Percentiles rank a stretch among this genome's conserved stretches.
Conservation (phyloP, 306 rosid genomes). For the Medicago arabica region DNA sequence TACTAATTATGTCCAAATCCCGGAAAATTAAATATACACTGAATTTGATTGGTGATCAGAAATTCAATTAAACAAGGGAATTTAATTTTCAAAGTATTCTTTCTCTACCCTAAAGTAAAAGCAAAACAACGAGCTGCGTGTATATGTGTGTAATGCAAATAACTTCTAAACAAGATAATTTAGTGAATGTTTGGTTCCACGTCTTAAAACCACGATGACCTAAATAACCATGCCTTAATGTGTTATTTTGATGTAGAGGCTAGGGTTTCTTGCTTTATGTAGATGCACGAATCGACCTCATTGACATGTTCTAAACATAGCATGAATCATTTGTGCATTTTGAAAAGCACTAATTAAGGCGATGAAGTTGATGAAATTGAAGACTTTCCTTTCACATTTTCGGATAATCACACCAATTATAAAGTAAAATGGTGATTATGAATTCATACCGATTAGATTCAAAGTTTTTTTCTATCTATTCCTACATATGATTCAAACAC, state of each 20-base stretch:
- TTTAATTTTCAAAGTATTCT: constrained; percentile 21
- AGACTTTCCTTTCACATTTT: not conserved
- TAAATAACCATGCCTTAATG: no score
- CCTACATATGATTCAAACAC: not conserved
- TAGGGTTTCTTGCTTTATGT: no score
- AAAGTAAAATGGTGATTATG: no score
- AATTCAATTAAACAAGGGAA: constrained; percentile 25
- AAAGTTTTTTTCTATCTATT: no score
- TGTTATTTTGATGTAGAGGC: no score
- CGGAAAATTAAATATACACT: not conserved
- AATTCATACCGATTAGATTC: not conserved
- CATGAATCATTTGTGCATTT: not conserved
- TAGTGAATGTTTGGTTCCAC: no score
- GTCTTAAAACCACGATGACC: no score
- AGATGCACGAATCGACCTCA: no score
- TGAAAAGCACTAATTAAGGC: not conserved
- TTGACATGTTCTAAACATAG: no score
- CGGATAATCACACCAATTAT: no score
- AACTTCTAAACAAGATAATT: not conserved
- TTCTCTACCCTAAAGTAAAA: not conserved
- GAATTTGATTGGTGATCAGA: constrained; percentile 40
- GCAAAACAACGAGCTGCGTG: not conserved
- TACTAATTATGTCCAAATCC: constrained; percentile 35
- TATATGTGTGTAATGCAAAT: not conserved
- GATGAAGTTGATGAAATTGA: not conserved